Evolutionary conservation across 306 rosid genomes (phyloP).

Genomic region (Gastrolobium villosum): DNA sequence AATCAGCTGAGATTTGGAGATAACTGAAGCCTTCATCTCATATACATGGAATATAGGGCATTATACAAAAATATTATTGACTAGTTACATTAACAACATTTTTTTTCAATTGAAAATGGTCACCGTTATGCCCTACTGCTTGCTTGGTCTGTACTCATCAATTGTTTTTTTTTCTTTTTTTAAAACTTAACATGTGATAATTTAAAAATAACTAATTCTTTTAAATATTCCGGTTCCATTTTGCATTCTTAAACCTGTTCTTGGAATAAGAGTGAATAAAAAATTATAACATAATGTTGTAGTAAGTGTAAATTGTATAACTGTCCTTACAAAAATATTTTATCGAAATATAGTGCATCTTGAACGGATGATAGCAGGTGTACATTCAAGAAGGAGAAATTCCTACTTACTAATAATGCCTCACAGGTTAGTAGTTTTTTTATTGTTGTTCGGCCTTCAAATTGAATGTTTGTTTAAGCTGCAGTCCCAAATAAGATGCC

Average conservation of each 20-base stretch:
- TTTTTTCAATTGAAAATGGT: slow-evolving; percentile 21
- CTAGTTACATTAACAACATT: slow-evolving; percentile 19
- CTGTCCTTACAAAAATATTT: not conserved
- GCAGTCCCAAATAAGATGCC: too few relatives aligned
- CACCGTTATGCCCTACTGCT: not conserved
- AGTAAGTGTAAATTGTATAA: not conserved
- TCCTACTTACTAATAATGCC: not conserved
- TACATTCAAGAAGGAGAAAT: not conserved
- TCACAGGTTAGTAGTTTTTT: too few relatives aligned
- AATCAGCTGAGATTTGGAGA: slow-evolving; percentile 11
- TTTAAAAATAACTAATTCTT: too few relatives aligned
- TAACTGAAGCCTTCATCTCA: slow-evolving; percentile 24
- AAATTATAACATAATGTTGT: not conserved
- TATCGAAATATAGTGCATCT: not conserved
- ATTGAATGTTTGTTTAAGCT: too few relatives aligned
- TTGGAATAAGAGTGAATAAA: not conserved
- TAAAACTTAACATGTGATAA: slow-evolving; percentile 36
- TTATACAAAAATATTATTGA: slow-evolving; percentile 28
- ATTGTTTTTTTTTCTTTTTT: slow-evolving; percentile 36
- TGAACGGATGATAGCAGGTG: not conserved
- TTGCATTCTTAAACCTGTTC: too few relatives aligned
- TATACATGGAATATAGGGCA: slow-evolving; percentile 12
- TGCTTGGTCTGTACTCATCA: slow-evolving; percentile 17
- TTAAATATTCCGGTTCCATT: too few relatives aligned
- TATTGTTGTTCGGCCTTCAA: too few relatives aligned